Conservation (phyloP, 2,329 filamentous ascomycete species). For the Fusarium nodosum region DNA sequence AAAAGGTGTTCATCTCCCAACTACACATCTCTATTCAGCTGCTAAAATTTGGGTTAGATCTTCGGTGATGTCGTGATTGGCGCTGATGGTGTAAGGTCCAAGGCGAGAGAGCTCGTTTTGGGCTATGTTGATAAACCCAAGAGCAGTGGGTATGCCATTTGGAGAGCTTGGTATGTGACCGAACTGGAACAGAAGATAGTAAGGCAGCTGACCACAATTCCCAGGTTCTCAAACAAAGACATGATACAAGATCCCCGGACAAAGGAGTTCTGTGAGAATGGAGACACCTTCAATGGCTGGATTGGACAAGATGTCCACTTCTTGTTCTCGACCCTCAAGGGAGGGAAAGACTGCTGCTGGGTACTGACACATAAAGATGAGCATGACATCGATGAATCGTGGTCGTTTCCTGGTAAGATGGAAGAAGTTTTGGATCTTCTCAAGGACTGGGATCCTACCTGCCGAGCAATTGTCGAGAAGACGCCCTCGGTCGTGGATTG, state of each 20-base stretch:
- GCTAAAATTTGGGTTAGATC: conserved; percentile 15
- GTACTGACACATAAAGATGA: conserved; percentile 64
- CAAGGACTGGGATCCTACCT: conserved; percentile 29
- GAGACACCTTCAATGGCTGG: conserved; percentile 72
- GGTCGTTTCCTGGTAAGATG: conserved; percentile 40
- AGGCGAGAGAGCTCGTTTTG: conserved; percentile 40
- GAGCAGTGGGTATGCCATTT: conserved; percentile 43
- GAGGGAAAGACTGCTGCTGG: conserved; percentile 63
- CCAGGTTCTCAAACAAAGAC: conserved; percentile 58
- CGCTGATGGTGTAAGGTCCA: conserved; percentile 39
- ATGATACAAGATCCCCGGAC: conserved; percentile 66
- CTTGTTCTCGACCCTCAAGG: conserved; percentile 68
- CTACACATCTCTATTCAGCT: accelerated
- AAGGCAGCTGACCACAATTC: not conserved
- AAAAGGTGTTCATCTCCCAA: not conserved
- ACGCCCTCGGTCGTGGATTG: conserved; percentile 33
- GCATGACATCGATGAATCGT: conserved; percentile 40
- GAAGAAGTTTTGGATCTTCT: conserved; percentile 34
- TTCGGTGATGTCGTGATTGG: conserved; percentile 38
- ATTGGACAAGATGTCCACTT: conserved; percentile 59
- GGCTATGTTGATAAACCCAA: conserved; percentile 34
- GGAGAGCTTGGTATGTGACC: conserved; percentile 64
- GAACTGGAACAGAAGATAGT: accelerated
- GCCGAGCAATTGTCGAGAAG: conserved; percentile 40
- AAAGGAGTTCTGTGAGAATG: conserved; percentile 66